Percentiles rank a stretch among this genome's conserved stretches.
Evolutionary conservation across 2,329 filamentous ascomycete species (phyloP).

Genomic region (Penicillium sp.): DNA sequence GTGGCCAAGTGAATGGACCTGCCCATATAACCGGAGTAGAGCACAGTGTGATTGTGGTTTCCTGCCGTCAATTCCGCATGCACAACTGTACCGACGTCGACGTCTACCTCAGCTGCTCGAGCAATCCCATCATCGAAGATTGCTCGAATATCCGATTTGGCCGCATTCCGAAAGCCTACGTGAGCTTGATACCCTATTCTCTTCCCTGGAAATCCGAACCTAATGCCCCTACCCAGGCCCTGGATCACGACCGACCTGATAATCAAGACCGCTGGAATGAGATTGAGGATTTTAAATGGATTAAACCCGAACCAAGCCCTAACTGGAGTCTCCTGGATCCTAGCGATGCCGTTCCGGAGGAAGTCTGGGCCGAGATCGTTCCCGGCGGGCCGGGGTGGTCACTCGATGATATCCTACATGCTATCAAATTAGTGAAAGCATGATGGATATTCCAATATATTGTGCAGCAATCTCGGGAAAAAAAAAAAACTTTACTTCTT

Average conservation of each 20-base stretch:
- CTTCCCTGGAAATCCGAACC: neutral
- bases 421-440: conserved; percentile 34
- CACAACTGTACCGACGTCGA: conserved; percentile 82
- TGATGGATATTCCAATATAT: conserved; percentile 2
- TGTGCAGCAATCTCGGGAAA: neutral
- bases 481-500: neutral
- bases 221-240: conserved; percentile 28
- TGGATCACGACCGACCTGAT: conserved; percentile 36
- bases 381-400: conserved; percentile 65
- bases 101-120: conserved; percentile 80
- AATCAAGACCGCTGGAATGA: conserved; percentile 77
- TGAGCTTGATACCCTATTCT: conserved; percentile 50
- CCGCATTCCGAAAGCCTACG: conserved; percentile 70
- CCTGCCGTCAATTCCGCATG: conserved; percentile 87
- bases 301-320: conserved; percentile 81
- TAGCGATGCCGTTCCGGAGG: conserved; percentile 61
- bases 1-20: conserved; percentile 77
- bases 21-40: conserved; percentile 78
- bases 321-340: conserved; percentile 78
- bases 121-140: conserved; percentile 92
- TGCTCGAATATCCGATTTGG: conserved; percentile 80
- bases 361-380: conserved; percentile 71
- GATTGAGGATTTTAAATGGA: conserved; percentile 97
- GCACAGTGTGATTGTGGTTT: conserved; percentile 76
- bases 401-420: conserved; percentile 66